Base-by-base conservation (phyloP, 129 eudicot species). In the Artemisia tridentata region DNA sequence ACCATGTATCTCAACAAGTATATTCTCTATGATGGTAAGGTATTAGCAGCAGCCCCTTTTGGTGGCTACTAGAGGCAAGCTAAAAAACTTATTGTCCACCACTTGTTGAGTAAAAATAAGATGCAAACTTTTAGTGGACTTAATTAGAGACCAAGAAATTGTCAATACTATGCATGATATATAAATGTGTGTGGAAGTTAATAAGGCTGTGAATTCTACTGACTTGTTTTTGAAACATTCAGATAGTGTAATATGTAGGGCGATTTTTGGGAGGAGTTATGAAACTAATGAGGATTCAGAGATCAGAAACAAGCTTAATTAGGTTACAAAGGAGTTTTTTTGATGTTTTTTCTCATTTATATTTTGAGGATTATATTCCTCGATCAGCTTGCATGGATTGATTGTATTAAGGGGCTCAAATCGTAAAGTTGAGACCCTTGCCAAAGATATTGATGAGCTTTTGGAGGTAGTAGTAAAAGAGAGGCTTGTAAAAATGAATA, bases 241-340 rank as follows among this genome's bases (percentile, higher is more conserved):
- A 7, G 82, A 83, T 12, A 76, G 77, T 55, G 75, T 88, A 2
- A 77, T 80, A 20, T 84, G 86, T 50, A 83, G 75, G 74, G 74
- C 72, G 17, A 87, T 93, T 0, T 81, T 92, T 15, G 96, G 98
- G 27, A 73, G 66, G 80, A 86, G 81, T 72, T 83, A n/a, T n/a
- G n/a, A n/a, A n/a, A n/a, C n/a, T n/a, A n/a, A 76, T 11, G 63
- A 85, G 6, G 77, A 58, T 9, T 84, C 77, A 1, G 88, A 73
- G n/a, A 29, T 21, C 0, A 83, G 82, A 16, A 13, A 17, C 79
- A 80, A 41, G 75, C 80, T 88, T 3, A 69, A 60, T 78, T 27
- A 55, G 74, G 7, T 86, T 69, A 45, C 77, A 71, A 10, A 5
- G 25, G 93, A 86, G 23, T 41, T 71, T 78, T 45, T 71, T 31